Evolutionary conservation across 176 grass and related monocot genomes (phyloP).

Genomic region (Aegilops umbellulata): DNA sequence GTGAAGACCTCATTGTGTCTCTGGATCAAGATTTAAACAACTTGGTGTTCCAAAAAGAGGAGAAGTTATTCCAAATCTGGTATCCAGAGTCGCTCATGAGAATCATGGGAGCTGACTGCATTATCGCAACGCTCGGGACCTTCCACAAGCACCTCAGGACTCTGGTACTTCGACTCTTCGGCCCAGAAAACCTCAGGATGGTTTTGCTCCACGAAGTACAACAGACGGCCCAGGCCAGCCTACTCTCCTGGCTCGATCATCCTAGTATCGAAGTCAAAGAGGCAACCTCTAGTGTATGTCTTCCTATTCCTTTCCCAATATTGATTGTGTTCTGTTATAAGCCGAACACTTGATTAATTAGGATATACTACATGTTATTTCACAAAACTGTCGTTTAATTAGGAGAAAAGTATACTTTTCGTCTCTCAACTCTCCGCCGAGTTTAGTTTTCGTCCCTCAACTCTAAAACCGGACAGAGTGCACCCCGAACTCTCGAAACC

Average conservation of each 20-base stretch:
- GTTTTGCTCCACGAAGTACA: slow-evolving; percentile 41
- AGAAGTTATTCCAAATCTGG: slow-evolving; percentile 45
- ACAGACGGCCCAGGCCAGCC: background rate
- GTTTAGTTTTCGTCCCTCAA: too few species aligned
- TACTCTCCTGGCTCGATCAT: slow-evolving; percentile 33
- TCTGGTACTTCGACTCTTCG: slow-evolving; percentile 39
- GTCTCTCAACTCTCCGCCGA: too few species aligned
- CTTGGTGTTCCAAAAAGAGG: slow-evolving; percentile 48
- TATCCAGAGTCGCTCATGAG: slow-evolving; percentile 49
- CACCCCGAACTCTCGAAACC: too few species aligned
- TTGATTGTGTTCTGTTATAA: too few species aligned
- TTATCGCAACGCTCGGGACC: slow-evolving; percentile 30
- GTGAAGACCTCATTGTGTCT: slow-evolving; percentile 35
- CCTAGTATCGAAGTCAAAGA: slow-evolving; percentile 38
- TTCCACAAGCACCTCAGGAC: slow-evolving; percentile 44
- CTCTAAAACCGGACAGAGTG: too few species aligned
- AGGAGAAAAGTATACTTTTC: too few species aligned
- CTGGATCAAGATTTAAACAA: slow-evolving; percentile 32
- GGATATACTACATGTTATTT: too few species aligned
- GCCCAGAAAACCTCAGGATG: slow-evolving; percentile 31
- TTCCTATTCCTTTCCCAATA: too few species aligned
- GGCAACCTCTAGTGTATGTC: slow-evolving; percentile 39
- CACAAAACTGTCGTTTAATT: too few species aligned
- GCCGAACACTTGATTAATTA: too few species aligned
- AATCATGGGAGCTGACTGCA: slow-evolving; percentile 39